Conservation (phyloP, 2,329 filamentous ascomycete genomes). For the Aureobasidium sp. region DNA sequence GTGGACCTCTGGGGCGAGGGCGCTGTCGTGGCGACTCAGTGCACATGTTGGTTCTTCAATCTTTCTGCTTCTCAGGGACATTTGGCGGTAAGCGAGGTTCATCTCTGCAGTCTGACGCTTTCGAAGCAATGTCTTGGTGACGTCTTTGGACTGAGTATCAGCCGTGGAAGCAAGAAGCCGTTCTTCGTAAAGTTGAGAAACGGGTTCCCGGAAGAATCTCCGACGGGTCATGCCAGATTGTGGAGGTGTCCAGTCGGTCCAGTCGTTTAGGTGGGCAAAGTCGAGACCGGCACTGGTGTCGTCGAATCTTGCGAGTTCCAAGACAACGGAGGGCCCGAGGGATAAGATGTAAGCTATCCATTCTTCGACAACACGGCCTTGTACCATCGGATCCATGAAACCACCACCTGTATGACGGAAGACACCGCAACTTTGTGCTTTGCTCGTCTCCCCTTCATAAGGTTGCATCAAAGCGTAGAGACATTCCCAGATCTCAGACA, state of each 20-base stretch:
- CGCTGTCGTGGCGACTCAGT: not conserved
- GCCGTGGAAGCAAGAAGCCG: conserved; percentile 30
- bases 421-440: conserved; percentile 50
- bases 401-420: conserved; percentile 44
- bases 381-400: conserved; percentile 44
- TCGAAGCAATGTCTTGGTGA: not conserved
- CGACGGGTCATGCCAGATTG: conserved; percentile 41
- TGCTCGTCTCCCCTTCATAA: conserved; percentile 47
- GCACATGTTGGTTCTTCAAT: not conserved
- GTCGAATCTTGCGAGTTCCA: conserved; percentile 42
- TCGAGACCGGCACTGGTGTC: conserved; percentile 42
- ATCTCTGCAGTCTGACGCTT: conserved; percentile 6
- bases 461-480: conserved; percentile 49
- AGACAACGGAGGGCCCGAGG: conserved; percentile 49
- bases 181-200: conserved; percentile 54
- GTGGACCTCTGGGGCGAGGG: conserved; percentile 3
- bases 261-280: conserved; percentile 47
- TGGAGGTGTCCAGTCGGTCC: conserved; percentile 50
- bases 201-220: conserved; percentile 55
- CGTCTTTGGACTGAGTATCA: conserved; percentile 8
- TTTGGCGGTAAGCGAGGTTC: not conserved
- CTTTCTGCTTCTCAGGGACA: not conserved
- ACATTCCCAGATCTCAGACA: conserved; percentile 59
- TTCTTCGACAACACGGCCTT: conserved; percentile 52
- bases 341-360: conserved; percentile 56